Evolutionary conservation across 2,329 filamentous ascomycete species (phyloP), one percentile per base, ranked within the genome.

Genomic region (Pyrenochaeta sp.): DNA sequence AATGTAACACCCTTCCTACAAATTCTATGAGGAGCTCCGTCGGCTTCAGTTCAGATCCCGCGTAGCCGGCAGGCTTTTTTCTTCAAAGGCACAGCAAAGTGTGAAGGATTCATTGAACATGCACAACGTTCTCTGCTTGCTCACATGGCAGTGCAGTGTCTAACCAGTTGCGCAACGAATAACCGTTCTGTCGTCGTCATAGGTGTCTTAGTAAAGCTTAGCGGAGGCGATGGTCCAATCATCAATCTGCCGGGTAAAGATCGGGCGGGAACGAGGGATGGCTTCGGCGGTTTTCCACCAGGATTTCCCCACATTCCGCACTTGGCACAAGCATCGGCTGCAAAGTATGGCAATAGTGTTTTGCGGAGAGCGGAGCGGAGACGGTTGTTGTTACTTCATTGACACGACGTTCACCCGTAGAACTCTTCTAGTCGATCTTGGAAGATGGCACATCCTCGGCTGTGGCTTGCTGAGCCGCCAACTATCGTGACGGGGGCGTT

Each of bases 261-360:
- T 50, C 32, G 48, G 42, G 48, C 23, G 31, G 48, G 40, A 27
- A 33, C 17, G 29, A 35, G 12, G 27, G 14, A 50, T 45, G 54
- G 4, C 42, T 37, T 58, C 45, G 54, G 46, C 35, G 20, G 33
- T 35, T 45, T 46, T 49, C 42, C 33, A 39, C 47, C 49, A 33
- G 48, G 20, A n/a, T 6, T 35, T 51, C 33, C 23, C 50, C 53
- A 54, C 48, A 59, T 58, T 58, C 58, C 56, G 49, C 58, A 57
- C 60, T 63, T 63, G 58, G 60, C 60, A 49, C 18, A 29, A 32
- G 32, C 33, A 12, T 43, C 52, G 42, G 47, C 18, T 42, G 27
- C 15, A 20, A 21, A 9, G 21, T 20, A 43, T 49, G 47, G 47
- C 48, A 51, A 21, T 51, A 17, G 9, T 20, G 35, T 32, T 11